Conservation (phyloP, 768 basidiomycete species). For the Fomitopsis pulvina region DNA sequence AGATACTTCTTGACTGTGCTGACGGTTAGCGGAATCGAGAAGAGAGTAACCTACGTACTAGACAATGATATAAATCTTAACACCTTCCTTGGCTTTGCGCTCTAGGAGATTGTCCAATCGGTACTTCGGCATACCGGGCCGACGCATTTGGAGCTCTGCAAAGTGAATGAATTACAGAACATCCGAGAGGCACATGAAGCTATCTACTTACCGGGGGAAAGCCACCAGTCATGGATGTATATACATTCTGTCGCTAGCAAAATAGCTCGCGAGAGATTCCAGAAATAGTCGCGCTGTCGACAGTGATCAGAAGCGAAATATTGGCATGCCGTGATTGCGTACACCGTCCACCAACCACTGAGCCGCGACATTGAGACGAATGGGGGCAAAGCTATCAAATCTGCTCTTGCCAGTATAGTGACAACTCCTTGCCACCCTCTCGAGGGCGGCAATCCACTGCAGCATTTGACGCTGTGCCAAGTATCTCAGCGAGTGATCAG, state of each 20-base stretch:
- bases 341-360: conserved; percentile 99
- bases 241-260: conserved; percentile 82
- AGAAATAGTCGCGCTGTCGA: conserved; percentile 88
- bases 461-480: conserved; percentile 90
- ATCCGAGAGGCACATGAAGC: background rate
- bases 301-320: conserved; percentile 5
- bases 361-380: conserved; percentile 86
- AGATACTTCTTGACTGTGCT: conserved; percentile 89
- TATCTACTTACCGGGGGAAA: conserved; percentile 62
- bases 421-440: conserved; percentile 70
- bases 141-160: conserved; percentile 76
- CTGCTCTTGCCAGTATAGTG: conserved; percentile 75
- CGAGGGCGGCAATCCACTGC: conserved; percentile 91
- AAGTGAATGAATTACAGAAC: background rate
- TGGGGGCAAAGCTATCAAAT: conserved; percentile 93
- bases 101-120: conserved; percentile 82
- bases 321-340: conserved; percentile 2
- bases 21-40: conserved; percentile 1
- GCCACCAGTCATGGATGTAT: conserved; percentile 99
- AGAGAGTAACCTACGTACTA: conserved; percentile 49
- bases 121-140: conserved; percentile 80
- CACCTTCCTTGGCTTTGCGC: conserved; percentile 89
- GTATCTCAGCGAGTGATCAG: too few relatives aligned
- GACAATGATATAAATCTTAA: conserved; percentile 92
- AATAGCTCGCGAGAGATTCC: conserved; percentile 92